phyloP scores from a whole-genome alignment of 2,329 filamentous ascomycete genomes.

The Neofusicoccum sp. region DNA sequence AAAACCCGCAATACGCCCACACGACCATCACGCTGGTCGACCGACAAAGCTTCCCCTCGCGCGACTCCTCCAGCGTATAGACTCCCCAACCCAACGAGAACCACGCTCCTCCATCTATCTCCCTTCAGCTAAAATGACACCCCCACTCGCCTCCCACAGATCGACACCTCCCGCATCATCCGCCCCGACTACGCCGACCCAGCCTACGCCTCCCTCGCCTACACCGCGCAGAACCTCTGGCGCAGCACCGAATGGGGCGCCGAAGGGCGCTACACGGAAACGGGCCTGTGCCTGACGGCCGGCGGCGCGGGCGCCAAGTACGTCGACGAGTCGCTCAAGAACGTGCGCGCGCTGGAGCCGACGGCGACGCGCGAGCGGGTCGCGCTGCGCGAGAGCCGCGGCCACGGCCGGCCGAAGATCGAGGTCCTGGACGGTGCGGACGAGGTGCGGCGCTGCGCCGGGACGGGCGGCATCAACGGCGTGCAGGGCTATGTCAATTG shows the following conservation, averaged over 20 bases:
- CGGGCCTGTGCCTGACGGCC: slow-evolving; percentile 65
- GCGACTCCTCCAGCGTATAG: slow-evolving; percentile 55
- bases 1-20: slow-evolving; percentile 53
- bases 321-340: slow-evolving; percentile 36
- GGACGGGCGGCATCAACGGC: slow-evolving; percentile 50
- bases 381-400: slow-evolving; percentile 26
- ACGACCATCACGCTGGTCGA: slow-evolving; percentile 59
- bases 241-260: slow-evolving; percentile 59
- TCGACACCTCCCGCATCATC: slow-evolving; percentile 62
- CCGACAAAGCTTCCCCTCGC: slow-evolving; percentile 56
- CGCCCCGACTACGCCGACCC: slow-evolving; percentile 78
- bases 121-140: not conserved
- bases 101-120: too few species aligned
- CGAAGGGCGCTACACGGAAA: slow-evolving; percentile 67
- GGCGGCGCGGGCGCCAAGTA: slow-evolving; percentile 48
- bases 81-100: not conserved
- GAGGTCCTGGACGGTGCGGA: slow-evolving; percentile 38
- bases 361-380: not conserved
- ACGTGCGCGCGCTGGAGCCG: slow-evolving; percentile 32
- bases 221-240: slow-evolving; percentile 68
- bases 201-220: slow-evolving; percentile 72
- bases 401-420: slow-evolving; percentile 22
- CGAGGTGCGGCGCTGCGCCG: slow-evolving; percentile 41
- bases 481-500: slow-evolving; percentile 71
- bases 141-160: slow-evolving; percentile 25